A percentile compares a stretch with the other conserved stretches of the same genome.
Evolutionary conservation across 169 alveolate species (phyloP).

Genomic region (Babesia divergens): DNA sequence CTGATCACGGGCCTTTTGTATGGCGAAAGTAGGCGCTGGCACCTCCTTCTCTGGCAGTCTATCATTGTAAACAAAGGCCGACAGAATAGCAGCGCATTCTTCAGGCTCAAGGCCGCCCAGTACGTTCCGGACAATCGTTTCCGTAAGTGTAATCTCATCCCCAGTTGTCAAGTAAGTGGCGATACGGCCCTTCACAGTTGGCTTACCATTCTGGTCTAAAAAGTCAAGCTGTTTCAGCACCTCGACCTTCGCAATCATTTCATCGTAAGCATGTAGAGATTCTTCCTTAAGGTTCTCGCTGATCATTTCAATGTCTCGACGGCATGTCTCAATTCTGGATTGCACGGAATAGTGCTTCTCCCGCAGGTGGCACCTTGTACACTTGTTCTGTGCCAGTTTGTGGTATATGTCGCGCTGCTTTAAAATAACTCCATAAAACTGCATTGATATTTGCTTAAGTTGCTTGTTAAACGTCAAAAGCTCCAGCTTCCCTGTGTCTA

Average conservation of each 20-base stretch:
- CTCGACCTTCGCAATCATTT: conserved; percentile 77
- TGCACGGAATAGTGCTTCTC: conserved; percentile 73
- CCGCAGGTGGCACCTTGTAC: conserved; percentile 71
- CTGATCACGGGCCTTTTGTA: conserved; percentile 74
- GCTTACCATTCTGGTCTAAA: conserved; percentile 75
- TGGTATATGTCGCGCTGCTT: conserved; percentile 72
- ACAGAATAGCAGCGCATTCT: conserved; percentile 78
- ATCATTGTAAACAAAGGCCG: conserved; percentile 76
- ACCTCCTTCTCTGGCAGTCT: conserved; percentile 72
- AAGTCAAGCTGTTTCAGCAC: conserved; percentile 78
- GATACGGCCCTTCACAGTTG: conserved; percentile 83
- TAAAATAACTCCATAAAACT: conserved; percentile 68
- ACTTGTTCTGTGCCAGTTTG: conserved; percentile 52
- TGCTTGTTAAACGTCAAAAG: conserved; percentile 69
- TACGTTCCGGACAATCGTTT: conserved; percentile 70
- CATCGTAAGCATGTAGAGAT: conserved; percentile 78
- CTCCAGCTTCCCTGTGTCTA: conserved; percentile 62
- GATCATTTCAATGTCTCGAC: conserved; percentile 71
- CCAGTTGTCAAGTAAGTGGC: conserved; percentile 81
- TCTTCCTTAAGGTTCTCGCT: conserved; percentile 72
- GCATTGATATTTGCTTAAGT: conserved; percentile 67
- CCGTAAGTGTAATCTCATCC: conserved; percentile 84
- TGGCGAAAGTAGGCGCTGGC: conserved; percentile 75
- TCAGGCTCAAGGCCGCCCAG: conserved; percentile 68
- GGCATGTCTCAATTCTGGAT: conserved; percentile 43